phyloP scores from a whole-genome alignment of 257 asterid genomes.

The Nicotiana tomentosiformis region DNA sequence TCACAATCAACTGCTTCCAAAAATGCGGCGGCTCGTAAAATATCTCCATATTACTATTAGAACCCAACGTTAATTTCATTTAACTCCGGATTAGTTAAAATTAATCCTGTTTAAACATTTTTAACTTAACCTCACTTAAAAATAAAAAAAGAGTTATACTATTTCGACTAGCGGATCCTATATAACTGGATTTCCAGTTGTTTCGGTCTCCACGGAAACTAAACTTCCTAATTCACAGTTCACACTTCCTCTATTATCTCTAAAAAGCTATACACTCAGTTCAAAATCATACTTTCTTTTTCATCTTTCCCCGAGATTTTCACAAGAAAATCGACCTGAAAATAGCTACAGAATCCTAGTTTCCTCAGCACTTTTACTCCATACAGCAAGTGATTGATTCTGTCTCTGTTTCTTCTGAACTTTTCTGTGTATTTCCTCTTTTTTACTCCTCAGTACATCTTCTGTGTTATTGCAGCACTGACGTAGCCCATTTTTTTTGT shows the following conservation, averaged over 20 bases:
- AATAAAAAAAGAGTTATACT: background rate
- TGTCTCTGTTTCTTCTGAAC: constrained; percentile 2
- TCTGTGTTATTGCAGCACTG: background rate
- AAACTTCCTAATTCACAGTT: background rate
- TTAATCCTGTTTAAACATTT: background rate
- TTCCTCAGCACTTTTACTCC: constrained; percentile 7
- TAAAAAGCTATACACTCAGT: background rate
- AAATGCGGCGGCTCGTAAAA: constrained; percentile 69
- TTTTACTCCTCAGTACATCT: background rate
- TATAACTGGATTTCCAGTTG: constrained; percentile 36
- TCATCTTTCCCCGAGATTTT: background rate
- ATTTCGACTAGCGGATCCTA: constrained; percentile 35
- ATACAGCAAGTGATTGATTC: constrained; percentile 13
- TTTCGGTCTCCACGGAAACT: constrained; percentile 39
- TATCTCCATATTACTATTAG: constrained; percentile 8
- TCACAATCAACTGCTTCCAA: background rate
- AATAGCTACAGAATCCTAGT: background rate
- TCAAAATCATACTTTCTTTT: background rate
- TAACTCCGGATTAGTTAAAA: background rate
- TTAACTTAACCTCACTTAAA: background rate
- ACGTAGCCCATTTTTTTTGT: background rate
- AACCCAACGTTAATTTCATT: background rate
- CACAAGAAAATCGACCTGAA: background rate
- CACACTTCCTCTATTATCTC: constrained; percentile 4
- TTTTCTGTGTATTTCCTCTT: background rate